Percentiles rank a stretch among this genome's conserved stretches.
phyloP scores from a whole-genome alignment of 1,284 basidiomycete species.

The Ceratobasidium sp. region DNA sequence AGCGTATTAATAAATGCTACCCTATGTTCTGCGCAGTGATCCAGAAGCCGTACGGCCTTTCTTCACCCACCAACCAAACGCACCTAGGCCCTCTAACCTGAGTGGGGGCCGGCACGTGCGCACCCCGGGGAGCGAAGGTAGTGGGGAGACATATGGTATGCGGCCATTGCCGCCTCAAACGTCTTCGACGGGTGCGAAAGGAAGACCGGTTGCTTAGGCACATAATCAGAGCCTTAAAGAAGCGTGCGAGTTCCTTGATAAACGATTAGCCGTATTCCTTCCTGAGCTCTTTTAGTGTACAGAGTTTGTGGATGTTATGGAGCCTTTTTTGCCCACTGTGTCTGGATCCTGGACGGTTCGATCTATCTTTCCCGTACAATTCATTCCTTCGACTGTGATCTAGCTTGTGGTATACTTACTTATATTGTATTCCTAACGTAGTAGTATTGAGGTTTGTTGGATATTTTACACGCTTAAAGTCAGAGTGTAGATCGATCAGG shows the following conservation, averaged over 20 bases:
- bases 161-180: slow-evolving; percentile 7
- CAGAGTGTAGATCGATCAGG: neutral
- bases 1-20: slow-evolving; percentile 7
- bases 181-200: neutral
- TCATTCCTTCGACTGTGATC: neutral
- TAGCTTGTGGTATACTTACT: slow-evolving; percentile 8
- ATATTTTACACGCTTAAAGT: too few species aligned
- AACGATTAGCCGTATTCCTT: slow-evolving; percentile 4
- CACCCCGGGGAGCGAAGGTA: slow-evolving; percentile 29
- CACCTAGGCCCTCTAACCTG: slow-evolving; percentile 11
- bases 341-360: neutral
- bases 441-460: slow-evolving; percentile 8
- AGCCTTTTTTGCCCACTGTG: neutral
- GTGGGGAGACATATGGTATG: slow-evolving; percentile 31
- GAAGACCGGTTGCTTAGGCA: neutral
- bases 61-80: slow-evolving; percentile 3
- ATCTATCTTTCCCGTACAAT: neutral
- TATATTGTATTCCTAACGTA: slow-evolving; percentile 26
- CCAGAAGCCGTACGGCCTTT: slow-evolving; percentile 33
- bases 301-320: too few species aligned
- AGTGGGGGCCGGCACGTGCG: slow-evolving; percentile 22
- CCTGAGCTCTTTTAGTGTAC: neutral
- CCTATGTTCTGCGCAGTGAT: slow-evolving; percentile 20
- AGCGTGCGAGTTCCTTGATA: neutral
- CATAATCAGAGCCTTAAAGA: neutral